A percentile compares a stretch with the other conserved stretches of the same genome.
Evolutionary conservation across 1,284 basidiomycete species (phyloP).

Genomic region (Uromyces viciae-fabae): DNA sequence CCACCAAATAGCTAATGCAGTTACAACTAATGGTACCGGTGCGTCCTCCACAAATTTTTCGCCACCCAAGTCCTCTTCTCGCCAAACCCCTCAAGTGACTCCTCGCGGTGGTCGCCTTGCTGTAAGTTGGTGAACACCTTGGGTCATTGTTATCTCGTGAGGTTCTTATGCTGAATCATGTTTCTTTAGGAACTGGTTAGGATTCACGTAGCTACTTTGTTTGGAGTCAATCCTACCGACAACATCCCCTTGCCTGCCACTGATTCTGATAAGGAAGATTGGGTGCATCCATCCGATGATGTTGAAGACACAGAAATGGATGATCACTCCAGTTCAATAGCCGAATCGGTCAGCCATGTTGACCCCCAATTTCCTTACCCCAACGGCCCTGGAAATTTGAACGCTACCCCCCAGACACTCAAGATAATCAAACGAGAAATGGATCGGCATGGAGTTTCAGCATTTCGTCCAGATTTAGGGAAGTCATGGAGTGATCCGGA

Average conservation of each 20-base stretch:
- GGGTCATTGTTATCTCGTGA: too few relatives aligned
- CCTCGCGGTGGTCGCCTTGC: neutral
- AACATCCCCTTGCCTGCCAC: neutral
- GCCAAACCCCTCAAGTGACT: neutral
- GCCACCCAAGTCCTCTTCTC: neutral
- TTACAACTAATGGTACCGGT: neutral
- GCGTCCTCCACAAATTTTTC: neutral
- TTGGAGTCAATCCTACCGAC: neutral
- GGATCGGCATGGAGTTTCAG: neutral
- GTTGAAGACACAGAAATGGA: neutral
- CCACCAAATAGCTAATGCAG: neutral
- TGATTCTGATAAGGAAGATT: neutral
- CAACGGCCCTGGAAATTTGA: neutral
- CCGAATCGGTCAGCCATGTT: too few relatives aligned
- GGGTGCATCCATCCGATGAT: neutral
- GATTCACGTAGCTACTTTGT: neutral
- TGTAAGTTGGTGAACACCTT: neutral
- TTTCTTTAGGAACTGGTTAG: neutral
- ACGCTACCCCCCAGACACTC: neutral
- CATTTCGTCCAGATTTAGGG: constrained; percentile 1
- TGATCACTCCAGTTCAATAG: neutral
- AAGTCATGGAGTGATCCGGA: neutral
- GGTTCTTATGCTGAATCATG: neutral
- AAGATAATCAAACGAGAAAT: constrained; percentile 9
- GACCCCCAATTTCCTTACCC: constrained; percentile 13